A percentile compares a stretch with the other conserved stretches of the same genome.
Conservation (phyloP, 2,329 filamentous ascomycete species). For the Pseudonectria foliicola region DNA sequence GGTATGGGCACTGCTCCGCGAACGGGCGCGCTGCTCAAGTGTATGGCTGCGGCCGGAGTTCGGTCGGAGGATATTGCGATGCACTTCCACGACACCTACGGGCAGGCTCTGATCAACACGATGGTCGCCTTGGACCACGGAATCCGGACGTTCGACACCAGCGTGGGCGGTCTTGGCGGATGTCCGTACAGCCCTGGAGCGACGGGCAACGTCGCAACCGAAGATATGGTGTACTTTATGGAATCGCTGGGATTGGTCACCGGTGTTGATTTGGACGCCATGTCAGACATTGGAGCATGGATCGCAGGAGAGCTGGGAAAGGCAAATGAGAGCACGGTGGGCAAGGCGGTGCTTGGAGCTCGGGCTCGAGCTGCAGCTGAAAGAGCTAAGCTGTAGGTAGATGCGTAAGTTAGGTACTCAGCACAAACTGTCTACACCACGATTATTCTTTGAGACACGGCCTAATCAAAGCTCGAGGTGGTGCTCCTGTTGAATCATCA, state of each 20-base stretch:
- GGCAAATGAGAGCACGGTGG: slow-evolving; percentile 59
- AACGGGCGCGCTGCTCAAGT: slow-evolving; percentile 57
- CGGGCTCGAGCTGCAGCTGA: slow-evolving; percentile 25
- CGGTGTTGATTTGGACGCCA: slow-evolving; percentile 60
- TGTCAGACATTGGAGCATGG: slow-evolving; percentile 66
- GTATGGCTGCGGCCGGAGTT: slow-evolving; percentile 59
- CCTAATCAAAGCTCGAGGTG: not conserved
- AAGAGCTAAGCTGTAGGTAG: slow-evolving; percentile 12
- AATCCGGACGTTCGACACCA: slow-evolving; percentile 70
- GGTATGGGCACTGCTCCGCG: slow-evolving; percentile 79
- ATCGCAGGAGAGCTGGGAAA: slow-evolving; percentile 58
- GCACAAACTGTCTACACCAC: too few relatives aligned
- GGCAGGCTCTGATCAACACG: slow-evolving; percentile 76
- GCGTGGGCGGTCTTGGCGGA: slow-evolving; percentile 73
- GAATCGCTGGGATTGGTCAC: slow-evolving; percentile 69
- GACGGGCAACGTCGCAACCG: slow-evolving; percentile 79
- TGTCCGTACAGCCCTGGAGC: slow-evolving; percentile 82
- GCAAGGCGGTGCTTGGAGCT: slow-evolving; percentile 54
- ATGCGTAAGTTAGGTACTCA: not conserved
- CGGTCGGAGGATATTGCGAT: slow-evolving; percentile 65
- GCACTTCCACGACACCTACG: slow-evolving; percentile 88
- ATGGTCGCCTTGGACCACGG: slow-evolving; percentile 71
- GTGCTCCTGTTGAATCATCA: too few relatives aligned
- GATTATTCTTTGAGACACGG: not conserved
- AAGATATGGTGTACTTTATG: slow-evolving; percentile 74